A percentile compares a stretch with the other conserved stretches of the same genome.
Evolutionary conservation across 768 basidiomycete species (phyloP).

Genomic region (Leccinellum rugosiceps): DNA sequence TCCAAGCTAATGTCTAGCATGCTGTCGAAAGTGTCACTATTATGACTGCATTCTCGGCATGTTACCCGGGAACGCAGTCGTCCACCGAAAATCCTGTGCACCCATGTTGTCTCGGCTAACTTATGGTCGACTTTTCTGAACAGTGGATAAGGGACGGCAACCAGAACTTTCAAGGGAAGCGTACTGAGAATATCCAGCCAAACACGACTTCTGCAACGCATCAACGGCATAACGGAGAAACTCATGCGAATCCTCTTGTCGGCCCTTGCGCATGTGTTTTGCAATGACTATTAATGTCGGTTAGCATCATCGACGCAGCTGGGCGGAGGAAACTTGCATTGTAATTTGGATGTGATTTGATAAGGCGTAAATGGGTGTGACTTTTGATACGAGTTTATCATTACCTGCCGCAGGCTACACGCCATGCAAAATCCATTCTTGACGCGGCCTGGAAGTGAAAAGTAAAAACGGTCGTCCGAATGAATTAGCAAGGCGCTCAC

Average conservation of each 20-base stretch:
- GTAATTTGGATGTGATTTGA: slow-evolving; percentile 63
- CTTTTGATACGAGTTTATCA: slow-evolving; percentile 48
- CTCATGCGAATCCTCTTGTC: slow-evolving; percentile 98
- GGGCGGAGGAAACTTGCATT: slow-evolving; percentile 46
- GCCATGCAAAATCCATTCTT: slow-evolving; percentile 71
- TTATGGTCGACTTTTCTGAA: slow-evolving; percentile 66
- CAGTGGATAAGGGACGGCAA: slow-evolving; percentile 9
- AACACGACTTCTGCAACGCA: slow-evolving; percentile 80
- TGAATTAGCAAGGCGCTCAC: slow-evolving; percentile 42
- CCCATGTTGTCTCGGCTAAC: slow-evolving; percentile 85
- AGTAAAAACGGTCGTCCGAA: slow-evolving; percentile 3
- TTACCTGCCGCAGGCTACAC: slow-evolving; percentile 62
- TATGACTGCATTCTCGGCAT: slow-evolving; percentile 75
- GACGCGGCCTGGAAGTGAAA: slow-evolving; percentile 35
- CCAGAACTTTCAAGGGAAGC: slow-evolving; percentile 27
- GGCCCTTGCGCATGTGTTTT: slow-evolving; percentile 83
- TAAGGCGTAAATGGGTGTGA: slow-evolving; percentile 58
- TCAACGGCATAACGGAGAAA: slow-evolving; percentile 95
- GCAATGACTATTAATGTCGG: slow-evolving; percentile 65
- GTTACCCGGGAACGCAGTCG: slow-evolving; percentile 86
- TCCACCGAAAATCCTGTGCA: slow-evolving; percentile 93
- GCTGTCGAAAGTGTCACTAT: slow-evolving; percentile 95
- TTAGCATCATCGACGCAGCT: slow-evolving; percentile 4
- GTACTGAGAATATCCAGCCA: slow-evolving; percentile 69
- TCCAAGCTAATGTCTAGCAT: slow-evolving; percentile 94